A percentile compares a stretch with the other conserved stretches of the same genome.
phyloP scores from a whole-genome alignment of 1,139 yeast genomes.

The Maudiozyma humilis region DNA sequence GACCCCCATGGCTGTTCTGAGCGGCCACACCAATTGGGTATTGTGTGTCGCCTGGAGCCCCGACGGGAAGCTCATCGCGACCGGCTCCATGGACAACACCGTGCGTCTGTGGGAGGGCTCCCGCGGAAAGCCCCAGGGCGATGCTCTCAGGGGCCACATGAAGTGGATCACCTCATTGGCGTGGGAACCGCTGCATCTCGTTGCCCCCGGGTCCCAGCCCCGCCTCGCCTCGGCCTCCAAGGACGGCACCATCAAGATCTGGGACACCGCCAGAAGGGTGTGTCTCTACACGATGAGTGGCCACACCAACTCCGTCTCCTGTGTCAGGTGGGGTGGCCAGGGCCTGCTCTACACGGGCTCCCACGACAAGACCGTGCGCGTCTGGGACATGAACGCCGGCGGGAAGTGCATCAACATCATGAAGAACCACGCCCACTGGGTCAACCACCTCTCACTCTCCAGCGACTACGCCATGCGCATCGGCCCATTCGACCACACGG shows the following conservation, averaged over 20 bases:
- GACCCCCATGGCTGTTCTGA: conserved; percentile 72
- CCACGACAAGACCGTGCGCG: conserved; percentile 88
- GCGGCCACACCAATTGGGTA: conserved; percentile 92
- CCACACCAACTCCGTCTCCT: conserved; percentile 80
- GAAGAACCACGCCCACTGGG: conserved; percentile 96
- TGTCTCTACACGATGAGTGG: conserved; percentile 74
- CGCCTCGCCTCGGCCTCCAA: conserved; percentile 82
- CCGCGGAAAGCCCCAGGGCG: conserved; percentile 69
- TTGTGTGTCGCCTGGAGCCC: conserved; percentile 92
- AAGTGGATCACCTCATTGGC: conserved; percentile 85
- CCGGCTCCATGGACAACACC: conserved; percentile 93
- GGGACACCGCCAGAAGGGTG: conserved; percentile 76
- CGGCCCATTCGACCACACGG: conserved; percentile 72
- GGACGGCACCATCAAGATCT: conserved; percentile 80
- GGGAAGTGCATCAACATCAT: conserved; percentile 76
- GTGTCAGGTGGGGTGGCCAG: conserved; percentile 94
- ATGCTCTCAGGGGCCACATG: conserved; percentile 67
- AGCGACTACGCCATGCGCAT: conserved; percentile 82
- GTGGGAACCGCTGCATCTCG: conserved; percentile 92
- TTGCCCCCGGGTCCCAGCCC: conserved; percentile 55
- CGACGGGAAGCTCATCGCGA: conserved; percentile 82
- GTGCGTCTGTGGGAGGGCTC: conserved; percentile 79
- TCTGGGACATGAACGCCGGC: conserved; percentile 70
- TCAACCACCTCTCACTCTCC: conserved; percentile 82
- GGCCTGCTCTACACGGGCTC: conserved; percentile 83